Conservation (phyloP, 1,284 basidiomycete genomes). For the Trametes sp. region DNA sequence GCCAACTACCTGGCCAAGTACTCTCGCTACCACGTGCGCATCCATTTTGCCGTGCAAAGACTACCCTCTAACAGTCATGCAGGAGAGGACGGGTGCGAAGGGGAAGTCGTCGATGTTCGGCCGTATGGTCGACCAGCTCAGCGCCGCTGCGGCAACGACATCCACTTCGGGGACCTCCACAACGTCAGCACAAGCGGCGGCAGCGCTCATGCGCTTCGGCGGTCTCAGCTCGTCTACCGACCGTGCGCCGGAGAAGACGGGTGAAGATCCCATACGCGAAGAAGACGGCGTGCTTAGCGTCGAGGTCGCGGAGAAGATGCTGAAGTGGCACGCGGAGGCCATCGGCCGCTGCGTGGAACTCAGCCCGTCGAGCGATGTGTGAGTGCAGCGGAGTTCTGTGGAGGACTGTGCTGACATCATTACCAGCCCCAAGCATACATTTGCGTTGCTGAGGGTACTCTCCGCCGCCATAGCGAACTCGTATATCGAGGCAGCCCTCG, state of each 20-base stretch:
- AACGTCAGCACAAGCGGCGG: slow-evolving; percentile 82
- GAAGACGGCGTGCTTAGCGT: slow-evolving; percentile 85
- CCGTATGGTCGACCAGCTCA: slow-evolving; percentile 91
- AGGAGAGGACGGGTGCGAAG: slow-evolving; percentile 77
- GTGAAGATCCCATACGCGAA: slow-evolving; percentile 76
- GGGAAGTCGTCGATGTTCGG: slow-evolving; percentile 90
- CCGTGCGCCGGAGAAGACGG: slow-evolving; percentile 57
- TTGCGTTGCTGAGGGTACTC: slow-evolving; percentile 86
- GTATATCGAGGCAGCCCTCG: slow-evolving; percentile 92
- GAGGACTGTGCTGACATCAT: neutral
- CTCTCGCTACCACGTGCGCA: slow-evolving; percentile 87
- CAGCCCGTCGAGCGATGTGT: slow-evolving; percentile 84
- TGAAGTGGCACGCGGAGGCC: slow-evolving; percentile 96
- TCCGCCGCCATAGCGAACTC: slow-evolving; percentile 87
- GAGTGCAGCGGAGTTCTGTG: slow-evolving; percentile 39
- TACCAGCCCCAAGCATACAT: slow-evolving; percentile 87
- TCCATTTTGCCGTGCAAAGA: neutral
- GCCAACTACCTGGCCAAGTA: slow-evolving; percentile 79
- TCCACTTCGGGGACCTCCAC: slow-evolving; percentile 64
- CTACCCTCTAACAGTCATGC: slow-evolving; percentile 14
- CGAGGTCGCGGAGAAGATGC: slow-evolving; percentile 85
- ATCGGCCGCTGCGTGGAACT: slow-evolving; percentile 93
- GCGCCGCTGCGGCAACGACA: slow-evolving; percentile 75
- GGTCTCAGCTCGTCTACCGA: slow-evolving; percentile 69
- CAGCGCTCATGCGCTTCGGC: slow-evolving; percentile 83